Evolutionary conservation across 2,329 filamentous ascomycete genomes (phyloP).

Genomic region (Phyllosticta citriasiana): DNA sequence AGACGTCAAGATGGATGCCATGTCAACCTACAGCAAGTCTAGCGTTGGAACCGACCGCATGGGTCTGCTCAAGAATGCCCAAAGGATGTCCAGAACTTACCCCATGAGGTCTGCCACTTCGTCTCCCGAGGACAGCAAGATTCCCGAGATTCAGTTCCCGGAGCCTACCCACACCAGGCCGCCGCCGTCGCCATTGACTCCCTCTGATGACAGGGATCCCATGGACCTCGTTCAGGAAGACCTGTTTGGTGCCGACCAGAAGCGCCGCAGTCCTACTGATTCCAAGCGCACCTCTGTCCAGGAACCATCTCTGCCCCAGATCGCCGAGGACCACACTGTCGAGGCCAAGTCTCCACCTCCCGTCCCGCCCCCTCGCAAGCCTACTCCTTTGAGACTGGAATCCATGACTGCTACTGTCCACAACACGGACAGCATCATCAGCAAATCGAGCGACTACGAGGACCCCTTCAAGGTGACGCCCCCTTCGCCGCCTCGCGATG

Average conservation of each 20-base stretch:
- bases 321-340: constrained; percentile 12
- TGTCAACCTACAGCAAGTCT: constrained; percentile 43
- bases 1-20: constrained; percentile 27
- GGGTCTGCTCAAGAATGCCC: constrained; percentile 46
- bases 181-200: not conserved
- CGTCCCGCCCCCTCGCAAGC: constrained; percentile 5
- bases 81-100: constrained; percentile 43
- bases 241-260: constrained; percentile 17
- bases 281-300: constrained; percentile 30
- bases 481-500: constrained; percentile 18
- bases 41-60: constrained; percentile 38
- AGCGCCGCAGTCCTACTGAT: constrained; percentile 21
- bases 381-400: constrained; percentile 17
- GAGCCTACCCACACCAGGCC: constrained; percentile 16
- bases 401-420: constrained; percentile 27
- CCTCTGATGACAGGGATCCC: not conserved
- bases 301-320: constrained; percentile 13
- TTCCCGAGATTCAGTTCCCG: constrained; percentile 26
- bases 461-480: constrained; percentile 43
- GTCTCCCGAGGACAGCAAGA: constrained; percentile 21
- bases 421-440: constrained; percentile 32
- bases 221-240: constrained; percentile 5
- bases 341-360: not conserved
- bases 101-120: constrained; percentile 16
- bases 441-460: constrained; percentile 45